Percentiles rank a stretch among this genome's conserved stretches.
phyloP scores from a whole-genome alignment of 345 rosid species.

The Anacardium occidentale region DNA sequence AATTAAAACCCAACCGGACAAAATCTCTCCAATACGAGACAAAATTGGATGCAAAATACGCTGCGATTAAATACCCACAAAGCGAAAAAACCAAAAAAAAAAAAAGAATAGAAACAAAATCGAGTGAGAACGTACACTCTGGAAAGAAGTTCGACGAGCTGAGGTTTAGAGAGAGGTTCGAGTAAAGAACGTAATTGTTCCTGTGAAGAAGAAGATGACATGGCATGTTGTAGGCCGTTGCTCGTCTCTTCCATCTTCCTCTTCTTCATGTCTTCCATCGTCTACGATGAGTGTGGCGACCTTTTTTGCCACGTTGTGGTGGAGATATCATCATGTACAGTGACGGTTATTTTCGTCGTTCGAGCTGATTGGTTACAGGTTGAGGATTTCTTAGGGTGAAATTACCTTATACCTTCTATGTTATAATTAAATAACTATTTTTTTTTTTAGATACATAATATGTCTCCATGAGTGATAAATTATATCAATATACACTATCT shows the following conservation, averaged over 20 bases:
- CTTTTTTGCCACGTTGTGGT: too few species aligned
- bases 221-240: slow-evolving; percentile 23
- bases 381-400: too few species aligned
- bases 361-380: too few species aligned
- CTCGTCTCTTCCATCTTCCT: slow-evolving; percentile 56
- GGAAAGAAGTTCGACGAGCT: slow-evolving; percentile 68
- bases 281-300: background rate
- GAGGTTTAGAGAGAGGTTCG: slow-evolving; percentile 61
- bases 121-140: slow-evolving; percentile 37
- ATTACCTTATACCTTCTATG: too few species aligned
- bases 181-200: slow-evolving; percentile 54
- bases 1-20: too few species aligned
- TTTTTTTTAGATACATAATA: too few species aligned
- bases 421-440: too few species aligned
- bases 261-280: slow-evolving; percentile 54
- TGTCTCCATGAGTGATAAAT: too few species aligned
- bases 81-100: too few species aligned
- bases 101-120: background rate
- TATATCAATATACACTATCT: too few species aligned
- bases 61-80: background rate
- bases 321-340: too few species aligned
- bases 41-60: background rate
- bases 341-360: too few species aligned
- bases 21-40: background rate
- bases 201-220: slow-evolving; percentile 24